These are phyloP conservation scores for Zea luxurians DNA, from an alignment of 176 grass and related monocot genomes.

Conservation along the genomic window DNA sequence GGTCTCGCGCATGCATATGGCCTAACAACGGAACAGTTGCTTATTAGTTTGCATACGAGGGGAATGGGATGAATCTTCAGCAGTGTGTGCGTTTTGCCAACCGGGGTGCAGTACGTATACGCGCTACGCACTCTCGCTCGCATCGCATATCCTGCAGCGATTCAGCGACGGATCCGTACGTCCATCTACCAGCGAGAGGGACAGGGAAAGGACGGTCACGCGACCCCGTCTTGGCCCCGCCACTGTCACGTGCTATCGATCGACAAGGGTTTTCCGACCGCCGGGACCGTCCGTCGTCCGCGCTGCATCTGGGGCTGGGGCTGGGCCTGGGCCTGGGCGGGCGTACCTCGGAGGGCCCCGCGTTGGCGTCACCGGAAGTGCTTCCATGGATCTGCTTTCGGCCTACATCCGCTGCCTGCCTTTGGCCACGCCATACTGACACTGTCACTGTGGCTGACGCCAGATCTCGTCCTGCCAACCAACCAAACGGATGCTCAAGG, in stretches of 20 bases:
- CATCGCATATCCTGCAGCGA: too few relatives aligned
- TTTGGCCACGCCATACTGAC: not conserved
- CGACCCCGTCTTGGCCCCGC: slow-evolving; percentile 8
- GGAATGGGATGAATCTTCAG: too few relatives aligned
- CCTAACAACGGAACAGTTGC: too few relatives aligned
- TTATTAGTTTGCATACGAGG: too few relatives aligned
- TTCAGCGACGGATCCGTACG: not conserved
- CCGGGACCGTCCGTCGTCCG: not conserved
- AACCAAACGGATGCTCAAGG: too few relatives aligned
- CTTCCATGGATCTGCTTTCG: slow-evolving; percentile 6
- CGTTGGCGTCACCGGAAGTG: slow-evolving; percentile 22
- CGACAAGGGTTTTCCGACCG: not conserved
- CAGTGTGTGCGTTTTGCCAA: too few relatives aligned
- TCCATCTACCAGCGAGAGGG: too few relatives aligned
- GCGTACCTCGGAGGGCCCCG: not conserved
- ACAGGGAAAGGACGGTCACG: not conserved
- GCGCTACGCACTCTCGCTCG: too few relatives aligned
- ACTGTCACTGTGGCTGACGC: not conserved
- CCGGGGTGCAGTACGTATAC: too few relatives aligned
- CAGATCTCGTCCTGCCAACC: not conserved
- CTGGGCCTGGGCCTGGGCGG: too few relatives aligned
- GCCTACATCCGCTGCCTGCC: too few relatives aligned
- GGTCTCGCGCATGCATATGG: too few relatives aligned
- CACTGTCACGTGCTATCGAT: slow-evolving; percentile 37
- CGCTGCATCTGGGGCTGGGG: not conserved